Evolutionary conservation across 441 rosid species (phyloP).

Genomic region (Jatropha multifida): DNA sequence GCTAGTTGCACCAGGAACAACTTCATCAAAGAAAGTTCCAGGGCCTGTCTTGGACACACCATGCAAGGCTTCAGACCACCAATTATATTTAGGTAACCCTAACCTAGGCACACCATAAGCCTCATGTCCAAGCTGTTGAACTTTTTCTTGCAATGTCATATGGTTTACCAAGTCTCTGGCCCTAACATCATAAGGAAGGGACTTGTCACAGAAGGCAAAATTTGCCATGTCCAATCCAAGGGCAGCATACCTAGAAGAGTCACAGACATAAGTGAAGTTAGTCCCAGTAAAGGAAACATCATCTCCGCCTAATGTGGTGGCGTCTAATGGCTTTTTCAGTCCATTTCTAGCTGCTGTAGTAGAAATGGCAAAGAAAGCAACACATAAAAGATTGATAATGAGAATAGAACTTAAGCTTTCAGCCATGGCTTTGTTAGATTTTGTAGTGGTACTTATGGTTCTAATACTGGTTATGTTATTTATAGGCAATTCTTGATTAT

Average conservation of each 20-base stretch:
- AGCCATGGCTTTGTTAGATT: too few relatives aligned
- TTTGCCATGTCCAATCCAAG: constrained; percentile 35
- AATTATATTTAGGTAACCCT: constrained; percentile 49
- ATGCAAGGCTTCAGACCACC: constrained; percentile 40
- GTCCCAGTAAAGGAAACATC: constrained; percentile 8
- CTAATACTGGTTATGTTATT: too few relatives aligned
- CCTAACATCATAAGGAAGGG: too few relatives aligned
- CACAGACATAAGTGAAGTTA: constrained; percentile 30
- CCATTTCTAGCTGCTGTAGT: neutral
- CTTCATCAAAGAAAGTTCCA: constrained; percentile 35
- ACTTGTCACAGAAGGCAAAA: neutral
- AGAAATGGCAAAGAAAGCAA: neutral
- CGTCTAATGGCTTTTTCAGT: neutral
- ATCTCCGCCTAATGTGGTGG: neutral
- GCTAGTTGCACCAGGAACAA: neutral
- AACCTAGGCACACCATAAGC: constrained; percentile 45
- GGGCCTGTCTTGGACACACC: constrained; percentile 38
- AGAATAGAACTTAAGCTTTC: too few relatives aligned
- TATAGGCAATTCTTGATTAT: too few relatives aligned
- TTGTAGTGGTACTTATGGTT: too few relatives aligned
- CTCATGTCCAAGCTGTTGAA: constrained; percentile 36
- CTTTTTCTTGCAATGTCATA: too few relatives aligned
- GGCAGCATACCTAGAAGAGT: constrained; percentile 8
- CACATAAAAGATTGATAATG: too few relatives aligned
- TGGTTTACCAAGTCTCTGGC: too few relatives aligned